Evolutionary conservation across 257 asterid genomes (phyloP).

Genomic region (Echites panduratus): DNA sequence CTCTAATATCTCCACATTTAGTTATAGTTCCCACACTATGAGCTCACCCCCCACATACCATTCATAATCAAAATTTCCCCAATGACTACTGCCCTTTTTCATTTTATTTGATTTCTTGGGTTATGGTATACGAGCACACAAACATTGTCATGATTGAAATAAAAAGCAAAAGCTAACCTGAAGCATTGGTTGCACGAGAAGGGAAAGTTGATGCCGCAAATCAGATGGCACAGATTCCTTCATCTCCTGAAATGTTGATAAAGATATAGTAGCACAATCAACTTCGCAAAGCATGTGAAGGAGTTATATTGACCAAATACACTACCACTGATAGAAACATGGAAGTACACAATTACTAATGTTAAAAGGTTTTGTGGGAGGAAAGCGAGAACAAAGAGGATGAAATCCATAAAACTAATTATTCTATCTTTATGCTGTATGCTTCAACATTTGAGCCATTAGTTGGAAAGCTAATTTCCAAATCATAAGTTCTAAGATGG

Average conservation of each 20-base stretch:
- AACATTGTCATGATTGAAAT: neutral
- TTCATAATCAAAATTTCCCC: neutral
- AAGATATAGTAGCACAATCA: conserved; percentile 11
- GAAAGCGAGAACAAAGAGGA: neutral
- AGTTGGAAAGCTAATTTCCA: neutral
- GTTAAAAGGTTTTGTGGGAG: neutral
- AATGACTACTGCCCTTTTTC: neutral
- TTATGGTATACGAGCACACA: neutral
- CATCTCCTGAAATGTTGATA: conserved; percentile 52
- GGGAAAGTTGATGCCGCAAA: conserved; percentile 90
- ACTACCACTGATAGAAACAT: neutral
- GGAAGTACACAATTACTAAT: neutral
- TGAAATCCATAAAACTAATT: neutral
- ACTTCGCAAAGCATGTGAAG: neutral
- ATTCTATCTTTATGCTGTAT: neutral
- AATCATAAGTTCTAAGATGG: neutral
- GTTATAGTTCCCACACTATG: neutral
- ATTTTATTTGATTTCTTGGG: neutral
- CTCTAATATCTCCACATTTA: neutral
- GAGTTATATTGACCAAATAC: neutral
- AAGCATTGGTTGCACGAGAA: conserved; percentile 97
- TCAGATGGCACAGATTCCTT: conserved; percentile 94
- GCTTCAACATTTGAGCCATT: neutral
- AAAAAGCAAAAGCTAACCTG: conserved; percentile 50
- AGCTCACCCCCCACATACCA: neutral